These are phyloP conservation scores for Jacaranda copaia DNA, from an alignment of 257 asterid species.

Conservation along the genomic window DNA sequence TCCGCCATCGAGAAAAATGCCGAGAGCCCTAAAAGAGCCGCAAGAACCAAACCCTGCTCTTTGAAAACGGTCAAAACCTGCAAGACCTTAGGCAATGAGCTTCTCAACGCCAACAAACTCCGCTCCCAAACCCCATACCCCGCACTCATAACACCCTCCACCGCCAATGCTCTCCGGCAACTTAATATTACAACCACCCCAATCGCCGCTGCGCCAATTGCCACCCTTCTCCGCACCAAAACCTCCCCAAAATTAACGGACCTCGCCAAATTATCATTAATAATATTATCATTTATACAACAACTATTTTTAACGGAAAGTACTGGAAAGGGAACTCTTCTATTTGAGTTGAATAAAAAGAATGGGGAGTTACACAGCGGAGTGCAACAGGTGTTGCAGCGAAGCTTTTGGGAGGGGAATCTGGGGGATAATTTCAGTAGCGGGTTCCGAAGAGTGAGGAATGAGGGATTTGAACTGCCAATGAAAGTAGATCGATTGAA, in stretches of 20 bases:
- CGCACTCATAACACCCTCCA: slow-evolving; percentile 55
- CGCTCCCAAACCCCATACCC: slow-evolving; percentile 71
- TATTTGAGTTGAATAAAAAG: slow-evolving; percentile 31
- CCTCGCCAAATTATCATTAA: slow-evolving; percentile 18
- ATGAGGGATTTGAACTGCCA: slow-evolving; percentile 39
- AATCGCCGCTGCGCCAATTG: slow-evolving; percentile 60
- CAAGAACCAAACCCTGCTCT: slow-evolving; percentile 95
- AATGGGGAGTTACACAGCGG: slow-evolving; percentile 41
- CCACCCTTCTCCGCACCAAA: slow-evolving; percentile 52
- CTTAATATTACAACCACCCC: slow-evolving; percentile 61
- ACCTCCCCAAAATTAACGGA: slow-evolving; percentile 39
- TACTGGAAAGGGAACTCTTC: slow-evolving; percentile 22
- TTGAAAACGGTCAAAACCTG: slow-evolving; percentile 73
- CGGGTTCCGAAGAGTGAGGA: slow-evolving; percentile 38
- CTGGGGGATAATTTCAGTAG: slow-evolving; percentile 41
- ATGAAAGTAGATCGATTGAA: slow-evolving; percentile 41
- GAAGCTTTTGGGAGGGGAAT: slow-evolving; percentile 37
- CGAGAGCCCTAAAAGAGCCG: slow-evolving; percentile 82
- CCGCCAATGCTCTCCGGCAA: slow-evolving; percentile 73
- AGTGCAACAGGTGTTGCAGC: slow-evolving; percentile 36
- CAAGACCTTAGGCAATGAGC: slow-evolving; percentile 86
- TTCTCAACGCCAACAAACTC: slow-evolving; percentile 63
- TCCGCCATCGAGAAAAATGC: slow-evolving; percentile 99
- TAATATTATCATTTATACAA: slow-evolving; percentile 28
- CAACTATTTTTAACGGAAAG: slow-evolving; percentile 35